A percentile compares a stretch with the other conserved stretches of the same genome.
Conservation (phyloP, 805 yeast species). For the Schizosaccharomyces osmophilus region DNA sequence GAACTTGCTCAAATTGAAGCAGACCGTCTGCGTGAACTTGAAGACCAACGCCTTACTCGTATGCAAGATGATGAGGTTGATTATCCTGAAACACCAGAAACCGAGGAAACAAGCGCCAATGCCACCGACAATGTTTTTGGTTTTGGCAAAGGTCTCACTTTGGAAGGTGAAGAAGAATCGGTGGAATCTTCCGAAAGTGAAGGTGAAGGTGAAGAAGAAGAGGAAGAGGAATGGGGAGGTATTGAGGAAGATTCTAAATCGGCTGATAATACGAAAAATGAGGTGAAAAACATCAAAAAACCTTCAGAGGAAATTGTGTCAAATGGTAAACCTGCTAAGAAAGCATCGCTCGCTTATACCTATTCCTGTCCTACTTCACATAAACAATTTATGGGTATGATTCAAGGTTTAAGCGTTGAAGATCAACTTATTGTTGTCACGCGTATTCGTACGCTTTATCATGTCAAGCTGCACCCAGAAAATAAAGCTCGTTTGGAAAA, state of each 20-base stretch:
- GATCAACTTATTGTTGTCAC: conserved; percentile 21
- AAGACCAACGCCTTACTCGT: conserved; percentile 15
- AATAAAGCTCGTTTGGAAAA: conserved; percentile 36
- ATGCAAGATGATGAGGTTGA: conserved; percentile 26
- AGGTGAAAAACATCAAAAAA: neutral
- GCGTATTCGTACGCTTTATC: conserved; percentile 33
- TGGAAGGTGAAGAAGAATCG: conserved; percentile 24
- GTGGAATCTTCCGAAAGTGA: conserved; percentile 17
- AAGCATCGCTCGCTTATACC: conserved; percentile 8
- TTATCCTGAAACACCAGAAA: conserved; percentile 15
- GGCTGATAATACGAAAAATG: conserved; percentile 13
- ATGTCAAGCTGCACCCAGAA: conserved; percentile 59
- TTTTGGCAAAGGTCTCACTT: conserved; percentile 7
- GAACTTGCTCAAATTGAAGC: conserved; percentile 17
- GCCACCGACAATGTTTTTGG: conserved; percentile 19
- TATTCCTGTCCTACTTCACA: conserved; percentile 28
- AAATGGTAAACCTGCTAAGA: neutral
- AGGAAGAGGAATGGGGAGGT: conserved; percentile 19
- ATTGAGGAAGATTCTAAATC: conserved; percentile 20
- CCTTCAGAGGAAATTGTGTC: neutral
- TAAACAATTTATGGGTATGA: conserved; percentile 39
- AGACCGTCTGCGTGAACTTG: conserved; percentile 13
- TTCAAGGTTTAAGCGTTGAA: conserved; percentile 42
- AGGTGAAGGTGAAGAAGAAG: conserved; percentile 20
- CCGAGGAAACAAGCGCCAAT: conserved; percentile 11